phyloP scores from a whole-genome alignment of 2,329 filamentous ascomycete species.

The Epichloe uncinata region DNA sequence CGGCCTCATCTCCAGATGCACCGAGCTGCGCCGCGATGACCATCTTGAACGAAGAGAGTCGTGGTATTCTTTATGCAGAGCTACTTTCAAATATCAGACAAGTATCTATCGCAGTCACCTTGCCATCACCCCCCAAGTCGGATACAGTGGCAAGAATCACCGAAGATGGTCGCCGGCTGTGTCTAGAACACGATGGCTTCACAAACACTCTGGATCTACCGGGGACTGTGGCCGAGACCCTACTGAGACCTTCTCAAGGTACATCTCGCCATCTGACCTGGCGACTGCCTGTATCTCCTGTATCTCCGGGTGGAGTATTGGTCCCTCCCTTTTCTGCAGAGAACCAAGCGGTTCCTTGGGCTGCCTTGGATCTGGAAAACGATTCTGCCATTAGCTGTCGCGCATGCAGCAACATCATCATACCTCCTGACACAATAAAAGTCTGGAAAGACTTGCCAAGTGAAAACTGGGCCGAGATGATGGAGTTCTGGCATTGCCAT shows the following conservation, averaged over 20 bases:
- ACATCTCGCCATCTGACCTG: constrained; percentile 31
- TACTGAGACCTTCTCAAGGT: constrained; percentile 24
- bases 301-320: constrained; percentile 12
- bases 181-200: constrained; percentile 32
- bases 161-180: constrained; percentile 30
- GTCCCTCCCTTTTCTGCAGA: constrained; percentile 17
- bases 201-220: constrained; percentile 28
- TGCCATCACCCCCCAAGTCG: constrained; percentile 29
- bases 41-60: background rate
- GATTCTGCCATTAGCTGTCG: constrained; percentile 31
- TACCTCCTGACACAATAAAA: constrained; percentile 26
- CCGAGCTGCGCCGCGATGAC: background rate
- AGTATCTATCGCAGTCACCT: constrained; percentile 42
- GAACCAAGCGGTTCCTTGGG: constrained; percentile 39
- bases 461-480: constrained; percentile 99
- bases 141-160: constrained; percentile 32
- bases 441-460: constrained; percentile 89
- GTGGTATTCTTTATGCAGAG: constrained; percentile 46
- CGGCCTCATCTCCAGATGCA: background rate
- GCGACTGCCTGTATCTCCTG: constrained; percentile 41
- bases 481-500: constrained; percentile 99
- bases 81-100: constrained; percentile 51
- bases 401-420: constrained; percentile 23
- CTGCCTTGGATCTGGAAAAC: constrained; percentile 32
- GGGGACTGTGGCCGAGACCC: constrained; percentile 21